Evolutionary conservation across 345 rosid species (phyloP).

Genomic region (Microthlaspi erraticum): DNA sequence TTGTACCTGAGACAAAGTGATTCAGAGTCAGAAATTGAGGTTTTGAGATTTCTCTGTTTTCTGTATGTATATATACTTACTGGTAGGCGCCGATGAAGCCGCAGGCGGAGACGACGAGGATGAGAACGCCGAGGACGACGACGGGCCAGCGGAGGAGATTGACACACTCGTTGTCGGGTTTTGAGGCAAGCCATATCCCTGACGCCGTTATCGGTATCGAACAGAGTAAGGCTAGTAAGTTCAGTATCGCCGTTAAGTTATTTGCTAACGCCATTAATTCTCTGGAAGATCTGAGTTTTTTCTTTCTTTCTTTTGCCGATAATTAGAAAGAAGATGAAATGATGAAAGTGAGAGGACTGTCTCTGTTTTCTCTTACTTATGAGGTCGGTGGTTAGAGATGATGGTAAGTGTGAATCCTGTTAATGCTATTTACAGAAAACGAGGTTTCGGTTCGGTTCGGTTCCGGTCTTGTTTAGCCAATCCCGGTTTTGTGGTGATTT

Average conservation of each 20-base stretch:
- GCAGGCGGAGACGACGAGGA: constrained; percentile 80
- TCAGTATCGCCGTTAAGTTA: constrained; percentile 84
- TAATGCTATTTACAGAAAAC: constrained; percentile 16
- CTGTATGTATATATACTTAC: constrained; percentile 23
- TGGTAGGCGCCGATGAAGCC: constrained; percentile 92
- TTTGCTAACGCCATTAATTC: constrained; percentile 74
- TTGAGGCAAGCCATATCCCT: constrained; percentile 89
- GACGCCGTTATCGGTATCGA: constrained; percentile 87
- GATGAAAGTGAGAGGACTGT: constrained; percentile 27
- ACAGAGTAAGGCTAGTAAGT: constrained; percentile 80
- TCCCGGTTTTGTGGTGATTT: not conserved
- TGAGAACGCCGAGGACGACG: constrained; percentile 73
- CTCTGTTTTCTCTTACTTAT: constrained; percentile 32
- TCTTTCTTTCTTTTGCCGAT: not conserved
- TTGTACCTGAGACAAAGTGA: constrained; percentile 49
- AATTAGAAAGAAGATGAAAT: constrained; percentile 6
- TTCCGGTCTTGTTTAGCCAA: not conserved
- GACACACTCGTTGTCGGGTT: constrained; percentile 82
- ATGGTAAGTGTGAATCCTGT: constrained; percentile 38
- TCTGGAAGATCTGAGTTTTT: constrained; percentile 1
- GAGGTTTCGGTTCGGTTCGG: constrained; percentile 12
- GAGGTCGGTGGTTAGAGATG: constrained; percentile 44
- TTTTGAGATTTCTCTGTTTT: not conserved
- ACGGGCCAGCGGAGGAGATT: constrained; percentile 85
- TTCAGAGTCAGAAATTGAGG: not conserved